These are phyloP conservation scores for Cucurbita argyrosperma DNA, from an alignment of 306 rosid species.

Conservation along the genomic window DNA sequence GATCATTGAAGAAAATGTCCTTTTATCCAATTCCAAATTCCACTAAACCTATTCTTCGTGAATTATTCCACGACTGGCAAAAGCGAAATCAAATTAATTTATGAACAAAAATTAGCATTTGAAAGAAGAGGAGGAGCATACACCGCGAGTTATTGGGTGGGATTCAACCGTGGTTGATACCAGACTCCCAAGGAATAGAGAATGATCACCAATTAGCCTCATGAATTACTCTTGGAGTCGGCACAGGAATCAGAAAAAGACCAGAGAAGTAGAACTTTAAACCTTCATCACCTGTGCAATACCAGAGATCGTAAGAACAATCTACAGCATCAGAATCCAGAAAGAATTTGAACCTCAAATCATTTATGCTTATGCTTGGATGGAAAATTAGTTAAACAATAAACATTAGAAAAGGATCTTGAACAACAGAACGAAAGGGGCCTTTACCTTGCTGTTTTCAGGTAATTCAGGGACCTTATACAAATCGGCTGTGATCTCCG, in stretches of 20 bases:
- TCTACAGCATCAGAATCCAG: background rate
- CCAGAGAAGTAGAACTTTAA: background rate
- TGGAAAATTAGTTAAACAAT: background rate
- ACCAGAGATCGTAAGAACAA: background rate
- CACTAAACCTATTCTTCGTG: background rate
- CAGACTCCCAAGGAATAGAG: background rate
- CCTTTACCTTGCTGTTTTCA: slow-evolving; percentile 49
- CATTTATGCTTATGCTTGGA: background rate
- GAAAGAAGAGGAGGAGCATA: slow-evolving; percentile 3
- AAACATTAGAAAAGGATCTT: background rate
- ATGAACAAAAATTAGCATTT: slow-evolving; percentile 7
- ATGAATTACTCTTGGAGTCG: background rate
- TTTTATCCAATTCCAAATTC: background rate
- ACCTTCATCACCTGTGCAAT: background rate
- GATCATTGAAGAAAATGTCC: background rate
- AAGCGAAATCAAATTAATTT: background rate
- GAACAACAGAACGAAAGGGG: background rate
- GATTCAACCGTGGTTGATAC: slow-evolving; percentile 4
- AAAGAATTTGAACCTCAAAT: background rate
- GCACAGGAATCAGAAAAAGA: background rate
- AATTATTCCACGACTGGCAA: slow-evolving; percentile 1
- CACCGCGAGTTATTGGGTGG: background rate
- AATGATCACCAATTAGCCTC: background rate
- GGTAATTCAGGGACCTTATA: slow-evolving; percentile 53
- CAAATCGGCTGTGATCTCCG: slow-evolving; percentile 49